Evolutionary conservation across 257 asterid species (phyloP), one percentile per base, ranked within the genome.

Genomic region (Coffea eugenioides): DNA sequence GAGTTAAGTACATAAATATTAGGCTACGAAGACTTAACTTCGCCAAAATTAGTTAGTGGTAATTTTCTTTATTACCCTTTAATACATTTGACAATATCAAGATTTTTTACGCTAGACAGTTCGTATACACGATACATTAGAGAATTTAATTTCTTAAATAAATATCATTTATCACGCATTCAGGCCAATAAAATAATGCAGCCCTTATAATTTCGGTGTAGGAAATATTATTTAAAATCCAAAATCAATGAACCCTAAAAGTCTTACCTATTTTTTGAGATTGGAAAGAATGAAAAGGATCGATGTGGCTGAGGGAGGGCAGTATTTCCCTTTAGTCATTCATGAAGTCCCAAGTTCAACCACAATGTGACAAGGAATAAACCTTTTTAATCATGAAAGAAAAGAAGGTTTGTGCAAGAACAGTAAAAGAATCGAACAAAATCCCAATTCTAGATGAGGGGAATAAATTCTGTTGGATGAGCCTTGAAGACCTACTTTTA

Each of bases 391-490:
- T 73, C 66, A 52, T 73, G 66, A 61, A 59, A 46, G 73, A 46
- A 79, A 71, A 48, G 66, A 27, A 51, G 49, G 61, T 25, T 79
- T 71, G 16, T 45, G 72, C 23, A 45, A 16, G 73, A 79, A 71
- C 45, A 79, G 73, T 18, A 61, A 31, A 71, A 43, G 82, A 79
- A 79, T 71, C 77, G 82, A 71, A 79, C 77, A 71, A 79, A 57
- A 52, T 59, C 72, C 34, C 31, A 57, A 16, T 16, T 16, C 2
- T 59, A 71, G 77, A 69, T 71, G 69, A 79, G 6, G 70, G 77
- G 82, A 79, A 79, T 79, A 79, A 79, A 79, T 79, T 79, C 82
- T 41, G 39, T 3, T 65, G 51, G 45, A 45, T 56, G 62, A 70
- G 15, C 56, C 69, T 78, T 70, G 41, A 70, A 41, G 66, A 57